Base-by-base conservation (phyloP, 1,284 basidiomycete genomes). In the Naganishia albida region DNA sequence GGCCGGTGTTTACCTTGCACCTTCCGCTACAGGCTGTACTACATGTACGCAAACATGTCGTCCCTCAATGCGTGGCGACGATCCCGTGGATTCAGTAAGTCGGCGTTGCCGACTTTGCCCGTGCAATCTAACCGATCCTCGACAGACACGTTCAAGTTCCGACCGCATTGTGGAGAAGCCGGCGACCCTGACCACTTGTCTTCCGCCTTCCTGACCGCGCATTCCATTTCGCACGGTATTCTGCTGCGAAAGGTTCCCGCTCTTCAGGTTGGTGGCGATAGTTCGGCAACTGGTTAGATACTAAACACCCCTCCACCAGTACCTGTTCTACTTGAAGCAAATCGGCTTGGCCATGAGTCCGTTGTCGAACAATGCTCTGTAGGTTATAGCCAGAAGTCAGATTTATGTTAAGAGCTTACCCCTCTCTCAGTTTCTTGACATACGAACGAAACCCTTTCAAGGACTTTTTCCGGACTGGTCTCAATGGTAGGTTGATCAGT, bases 271-370 rank as follows among this genome's bases (percentile, higher is more conserved):
- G 49, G 60, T 39, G 7, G 18, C n/a, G 3, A 20, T 0, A n/a
- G n/a, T 8, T 62, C 6, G 18, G 20, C n/a, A 10, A 13, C 8
- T 38, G 3, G 12, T 7, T 51, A 12, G 16, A 38, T 50, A 28
- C 34, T 56, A 28, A 57, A 60, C 49, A 25, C 46, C 48, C 2
- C 49, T 65, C 20, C 49, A 91, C 51, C 90, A 92, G 72, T 95
- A 95, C 74, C 84, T 95, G 13, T 99, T 94, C 82, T 99, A 99
- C 78, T 82, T 97, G 69, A 93, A 91, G 80, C 93, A 96, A 80
- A 96, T 97, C 67, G 94, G 93, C 7, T 85, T 99, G 20, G 95
- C 96, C 7, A 99, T 99, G 96, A 94, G 91, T 73, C 96, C 96
- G 0, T 81, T 99, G 49, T 93, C 90, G 77, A 99, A 99, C 79